phyloP scores from a whole-genome alignment of 2,329 filamentous ascomycete species.

The Aspergillus sp. region DNA sequence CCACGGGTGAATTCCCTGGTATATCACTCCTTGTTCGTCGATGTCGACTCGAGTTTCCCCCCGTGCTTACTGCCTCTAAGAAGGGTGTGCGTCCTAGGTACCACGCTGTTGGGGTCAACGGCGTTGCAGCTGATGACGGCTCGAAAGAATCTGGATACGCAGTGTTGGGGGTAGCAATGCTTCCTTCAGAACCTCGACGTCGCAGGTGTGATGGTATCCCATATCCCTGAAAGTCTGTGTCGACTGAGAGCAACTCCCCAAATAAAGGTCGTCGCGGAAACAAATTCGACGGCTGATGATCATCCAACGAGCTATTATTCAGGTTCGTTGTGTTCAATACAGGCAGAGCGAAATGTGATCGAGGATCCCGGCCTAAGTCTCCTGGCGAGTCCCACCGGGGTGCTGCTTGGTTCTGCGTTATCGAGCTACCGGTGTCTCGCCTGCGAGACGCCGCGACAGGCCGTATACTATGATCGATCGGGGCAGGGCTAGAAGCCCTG shows the following conservation, averaged over 20 bases:
- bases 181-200: slow-evolving; percentile 71
- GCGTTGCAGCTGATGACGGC: slow-evolving; percentile 51
- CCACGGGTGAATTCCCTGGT: slow-evolving; percentile 35
- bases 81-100: slow-evolving; percentile 53
- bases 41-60: slow-evolving; percentile 28
- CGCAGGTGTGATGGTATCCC: slow-evolving; percentile 58
- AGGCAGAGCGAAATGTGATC: slow-evolving; percentile 7
- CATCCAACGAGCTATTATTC: slow-evolving; percentile 1
- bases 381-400: slow-evolving; percentile 20
- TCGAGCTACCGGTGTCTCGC: slow-evolving; percentile 22
- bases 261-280: slow-evolving; percentile 63
- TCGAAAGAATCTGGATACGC: slow-evolving; percentile 41
- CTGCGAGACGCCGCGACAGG: slow-evolving; percentile 28
- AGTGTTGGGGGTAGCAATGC: slow-evolving; percentile 54
- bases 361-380: slow-evolving; percentile 7
- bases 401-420: slow-evolving; percentile 12
- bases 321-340: slow-evolving; percentile 6
- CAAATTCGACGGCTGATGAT: slow-evolving; percentile 24
- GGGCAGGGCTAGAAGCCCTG: slow-evolving; percentile 28
- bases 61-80: slow-evolving; percentile 40
- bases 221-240: slow-evolving; percentile 54
- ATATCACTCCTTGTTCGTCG: slow-evolving; percentile 59
- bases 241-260: slow-evolving; percentile 68
- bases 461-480: slow-evolving; percentile 24
- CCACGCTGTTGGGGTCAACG: slow-evolving; percentile 67